phyloP scores from a whole-genome alignment of 140 eudicot species.

The Ambrosia hybrid region DNA sequence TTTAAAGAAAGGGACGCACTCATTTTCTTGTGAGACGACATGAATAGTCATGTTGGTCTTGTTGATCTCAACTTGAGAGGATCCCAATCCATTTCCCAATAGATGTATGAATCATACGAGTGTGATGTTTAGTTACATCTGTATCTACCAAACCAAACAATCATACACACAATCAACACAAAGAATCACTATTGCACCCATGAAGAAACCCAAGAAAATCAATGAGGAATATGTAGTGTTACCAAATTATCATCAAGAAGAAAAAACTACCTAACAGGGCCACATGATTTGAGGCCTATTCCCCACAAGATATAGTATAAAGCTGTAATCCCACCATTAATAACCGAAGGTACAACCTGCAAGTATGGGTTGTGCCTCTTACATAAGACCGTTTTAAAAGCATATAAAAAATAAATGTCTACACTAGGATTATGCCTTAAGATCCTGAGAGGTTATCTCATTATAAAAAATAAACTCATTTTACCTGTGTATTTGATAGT shows the following conservation, averaged over 20 bases:
- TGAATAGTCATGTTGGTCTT: too few relatives aligned
- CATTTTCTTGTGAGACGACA: too few relatives aligned
- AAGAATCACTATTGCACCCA: too few relatives aligned
- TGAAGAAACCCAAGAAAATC: too few relatives aligned
- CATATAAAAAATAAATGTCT: not conserved
- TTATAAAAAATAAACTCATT: not conserved
- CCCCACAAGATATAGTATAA: constrained; percentile 94
- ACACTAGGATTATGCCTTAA: constrained; percentile 17
- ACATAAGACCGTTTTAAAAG: constrained; percentile 2
- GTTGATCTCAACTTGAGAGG: too few relatives aligned
- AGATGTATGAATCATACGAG: too few relatives aligned
- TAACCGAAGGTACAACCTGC: constrained; percentile 85
- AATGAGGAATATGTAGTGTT: not conserved
- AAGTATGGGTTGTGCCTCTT: constrained; percentile 3
- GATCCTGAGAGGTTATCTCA: not conserved
- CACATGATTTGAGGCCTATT: constrained; percentile 90
- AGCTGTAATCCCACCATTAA: constrained; percentile 93
- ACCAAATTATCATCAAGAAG: constrained; percentile 13
- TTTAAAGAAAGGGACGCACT: too few relatives aligned
- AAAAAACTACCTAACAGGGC: constrained; percentile 77
- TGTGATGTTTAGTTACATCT: too few relatives aligned
- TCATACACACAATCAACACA: too few relatives aligned
- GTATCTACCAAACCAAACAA: too few relatives aligned
- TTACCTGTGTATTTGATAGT: constrained; percentile 80
- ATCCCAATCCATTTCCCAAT: too few relatives aligned